Evolutionary conservation across 805 yeast species (phyloP), one percentile per base, ranked within the genome.

Genomic region (Metschnikowia gruessii): DNA sequence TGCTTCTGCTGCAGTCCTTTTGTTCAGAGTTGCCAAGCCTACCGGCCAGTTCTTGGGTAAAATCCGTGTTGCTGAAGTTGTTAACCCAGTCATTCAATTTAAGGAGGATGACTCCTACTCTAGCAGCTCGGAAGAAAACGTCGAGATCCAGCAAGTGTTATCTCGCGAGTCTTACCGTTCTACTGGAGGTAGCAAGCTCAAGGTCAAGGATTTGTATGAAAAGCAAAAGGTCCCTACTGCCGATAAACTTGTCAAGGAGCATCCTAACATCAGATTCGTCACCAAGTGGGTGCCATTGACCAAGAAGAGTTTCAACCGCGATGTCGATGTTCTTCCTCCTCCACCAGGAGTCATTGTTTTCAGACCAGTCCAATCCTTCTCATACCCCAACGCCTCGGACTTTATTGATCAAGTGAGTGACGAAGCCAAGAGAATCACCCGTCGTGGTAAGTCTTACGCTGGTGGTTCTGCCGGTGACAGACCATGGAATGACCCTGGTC

Each of bases 401-500:
- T 95, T 86, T 62, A 73, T 79, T 37, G 96, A 90, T 56, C 62
- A 66, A 21, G 75, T 91, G 15, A 70, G 81, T 39, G 91, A 85
- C 50, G 82, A 83, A 55, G 82, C 86, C 32, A 82, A 81, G 62
- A 63, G 68, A 36, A 46, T 60, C 9, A 87, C 95, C 1, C 76
- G 76, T 55, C 77, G 85, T 43, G 90, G 90, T 24, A 72, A 75
- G 43, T 72, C 75, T 30, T 69, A 65, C 49, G 46, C 56, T 38
- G 54, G 37, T 24, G 51, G 60, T 0, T 63, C 63, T 37, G 54
- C 69, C n/a, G 81, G 85, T 36, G 83, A 84, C 46, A 77, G 90
- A 53, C 91, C 96, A 16, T 91, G 97, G 96, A 90, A 90, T 62
- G 92, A 90, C 59, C 90, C 90, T 15, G 95, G 95, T 52, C 87